Evolutionary conservation across 2,329 filamentous ascomycete genomes (phyloP).

Genomic region (Colletotrichum noveboracense): DNA sequence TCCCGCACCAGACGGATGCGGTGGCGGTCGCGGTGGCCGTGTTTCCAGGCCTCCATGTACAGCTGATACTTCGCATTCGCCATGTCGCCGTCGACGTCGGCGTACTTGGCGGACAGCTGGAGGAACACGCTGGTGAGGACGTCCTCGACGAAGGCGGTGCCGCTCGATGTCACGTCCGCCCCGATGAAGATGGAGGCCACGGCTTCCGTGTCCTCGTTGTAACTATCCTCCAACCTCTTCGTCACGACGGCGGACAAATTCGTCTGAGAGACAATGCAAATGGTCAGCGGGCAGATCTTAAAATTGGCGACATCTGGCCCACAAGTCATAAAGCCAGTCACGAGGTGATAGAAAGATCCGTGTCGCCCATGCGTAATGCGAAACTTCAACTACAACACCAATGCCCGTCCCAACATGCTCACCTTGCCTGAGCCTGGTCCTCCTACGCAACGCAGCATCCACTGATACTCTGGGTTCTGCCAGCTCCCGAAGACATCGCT

Average conservation of each 20-base stretch:
- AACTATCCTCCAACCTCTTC: not conserved
- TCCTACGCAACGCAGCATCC: not conserved
- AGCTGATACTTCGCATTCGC: not conserved
- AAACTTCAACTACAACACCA: not conserved
- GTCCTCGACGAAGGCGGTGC: not conserved
- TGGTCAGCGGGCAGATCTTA: not conserved
- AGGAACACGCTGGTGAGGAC: not conserved
- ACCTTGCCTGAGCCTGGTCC: constrained; percentile 10
- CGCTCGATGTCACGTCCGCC: not conserved
- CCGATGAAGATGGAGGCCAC: not conserved
- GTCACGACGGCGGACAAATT: not conserved
- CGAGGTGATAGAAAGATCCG: not conserved
- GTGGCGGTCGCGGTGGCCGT: constrained; percentile 2
- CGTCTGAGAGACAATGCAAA: not conserved
- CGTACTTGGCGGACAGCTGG: not conserved
- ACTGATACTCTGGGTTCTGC: not conserved
- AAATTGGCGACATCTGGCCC: not conserved
- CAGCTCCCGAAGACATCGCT: not conserved
- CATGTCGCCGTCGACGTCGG: not conserved
- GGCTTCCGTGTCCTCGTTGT: not conserved
- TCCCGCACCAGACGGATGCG: not conserved
- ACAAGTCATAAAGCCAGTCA: not conserved
- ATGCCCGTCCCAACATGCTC: not conserved
- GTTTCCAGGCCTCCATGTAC: not conserved
- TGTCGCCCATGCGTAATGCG: not conserved